Evolutionary conservation across 75 land plant species (phyloP), one percentile per base, ranked within the genome.

Genomic region (Gnetum montanum): DNA sequence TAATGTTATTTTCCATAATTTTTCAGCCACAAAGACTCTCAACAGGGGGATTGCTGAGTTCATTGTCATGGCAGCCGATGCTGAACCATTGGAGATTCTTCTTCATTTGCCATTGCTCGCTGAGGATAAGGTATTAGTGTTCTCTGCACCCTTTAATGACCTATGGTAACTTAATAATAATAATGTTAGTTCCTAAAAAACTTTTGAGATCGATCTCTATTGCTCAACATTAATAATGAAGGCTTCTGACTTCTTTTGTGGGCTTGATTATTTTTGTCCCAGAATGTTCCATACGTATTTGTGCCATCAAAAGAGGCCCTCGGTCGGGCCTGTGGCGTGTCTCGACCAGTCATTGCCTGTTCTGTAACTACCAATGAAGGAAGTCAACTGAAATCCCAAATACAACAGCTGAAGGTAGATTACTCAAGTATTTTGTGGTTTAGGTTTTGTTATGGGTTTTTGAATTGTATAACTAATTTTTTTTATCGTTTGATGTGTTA

Each of bases 1-100:
- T 15, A 40, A 40, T 34, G 6, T 34, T 18, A 7, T 48, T n/a
- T n/a, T 34, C 18, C 50, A 23, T 4, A 31, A 16, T 12, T 4
- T 58, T 31, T 44, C 57, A 73, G 85, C 79, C 2, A 82, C 86
- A 24, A 82, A 79, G 69, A 79, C 86, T 1, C 50, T 82, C 25
- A 79, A 79, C 60, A 74, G 86, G 33, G 86, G 86, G 4, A 79
- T 74, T 12, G 78, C 86, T 4, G 86, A 82, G 79, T 79, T 82
- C 22, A 63, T 82, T 29, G 83, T 82, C 27, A 74, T 82, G 86
- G 82, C 86, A 5, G 86, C 83, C 0, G 86, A 82, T 62, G 66
- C 86, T 8, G 83, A 79, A 63, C 83, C 86, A 3, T 52, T 79
- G 22, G 86, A 82, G 63, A 82, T 82, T 43, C 70, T 82, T 18